Evolutionary conservation across 2,329 filamentous ascomycete genomes (phyloP).

Genomic region (Hymenoscyphus fructigenus): DNA sequence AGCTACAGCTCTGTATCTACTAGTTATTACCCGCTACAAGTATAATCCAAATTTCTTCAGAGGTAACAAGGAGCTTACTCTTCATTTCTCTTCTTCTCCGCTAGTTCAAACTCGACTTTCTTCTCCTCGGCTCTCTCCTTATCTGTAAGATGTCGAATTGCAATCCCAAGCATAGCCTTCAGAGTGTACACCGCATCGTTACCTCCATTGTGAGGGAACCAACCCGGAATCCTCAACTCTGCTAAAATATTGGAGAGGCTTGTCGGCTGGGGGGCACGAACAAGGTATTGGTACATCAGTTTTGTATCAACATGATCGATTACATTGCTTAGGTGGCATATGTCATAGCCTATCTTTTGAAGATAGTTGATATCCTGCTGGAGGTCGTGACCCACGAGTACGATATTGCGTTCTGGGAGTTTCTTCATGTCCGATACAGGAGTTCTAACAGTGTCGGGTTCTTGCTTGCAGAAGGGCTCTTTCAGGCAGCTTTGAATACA

Average conservation of each 20-base stretch:
- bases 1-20: slow-evolving; percentile 14
- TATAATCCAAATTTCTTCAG: background rate
- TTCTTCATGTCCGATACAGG: slow-evolving; percentile 4
- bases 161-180: slow-evolving; percentile 67
- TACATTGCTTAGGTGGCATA: slow-evolving; percentile 53
- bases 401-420: slow-evolving; percentile 51
- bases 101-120: background rate
- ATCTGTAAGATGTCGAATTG: slow-evolving; percentile 39
- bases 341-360: slow-evolving; percentile 60
- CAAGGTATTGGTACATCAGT: slow-evolving; percentile 64
- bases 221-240: slow-evolving; percentile 61
- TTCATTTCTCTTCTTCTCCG: slow-evolving; percentile 21
- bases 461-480: slow-evolving; percentile 48
- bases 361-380: slow-evolving; percentile 68
- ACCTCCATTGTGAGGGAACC: slow-evolving; percentile 79
- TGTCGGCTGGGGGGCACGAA: slow-evolving; percentile 50
- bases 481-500: slow-evolving; percentile 55
- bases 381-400: slow-evolving; percentile 79
- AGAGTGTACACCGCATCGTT: slow-evolving; percentile 84
- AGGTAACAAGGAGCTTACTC: slow-evolving; percentile 6
- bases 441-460: background rate
- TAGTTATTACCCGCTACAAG: background rate
- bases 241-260: slow-evolving; percentile 61
- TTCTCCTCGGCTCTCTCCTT: slow-evolving; percentile 16
- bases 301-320: slow-evolving; percentile 72